Evolutionary conservation across 1,284 basidiomycete genomes (phyloP), one percentile per base, ranked within the genome.

Genomic region (Cerrena zonata): DNA sequence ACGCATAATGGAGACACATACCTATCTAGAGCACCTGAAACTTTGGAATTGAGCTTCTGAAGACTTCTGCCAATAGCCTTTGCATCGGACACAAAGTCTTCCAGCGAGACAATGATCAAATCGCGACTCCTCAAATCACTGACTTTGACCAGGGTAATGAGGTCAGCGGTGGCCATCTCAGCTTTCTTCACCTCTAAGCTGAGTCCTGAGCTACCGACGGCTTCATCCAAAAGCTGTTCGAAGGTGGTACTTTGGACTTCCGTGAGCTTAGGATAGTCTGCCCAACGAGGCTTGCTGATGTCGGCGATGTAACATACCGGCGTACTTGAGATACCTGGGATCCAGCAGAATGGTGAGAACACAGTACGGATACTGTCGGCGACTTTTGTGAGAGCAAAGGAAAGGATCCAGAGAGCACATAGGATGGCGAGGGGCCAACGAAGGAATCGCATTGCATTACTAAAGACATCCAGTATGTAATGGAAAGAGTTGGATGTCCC

Each of bases 81-180:
- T 1, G 86, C 84, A 58, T 83, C 79, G 4, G 69, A 62, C 0
- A 79, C 73, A 59, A 89, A 86, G 2, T 69, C 71, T 15, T 52
- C 54, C 55, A 89, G 65, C 3, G 70, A 60, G 12, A 74, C 65
- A 18, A 77, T 79, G 5, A 89, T 60, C n/a, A 62, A 52, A n/a
- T 86, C 81, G 47, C 70, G 77, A 39, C 77, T 77, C 51, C 69
- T 76, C 58, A 89, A 64, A 18, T 81, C 67, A 61, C 86, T 87
- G 52, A 74, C 65, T 22, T 73, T 72, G 18, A 87, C 81, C 23
- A 86, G 69, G 3, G 77, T 74, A 19, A 78, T 68, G 43, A 89
- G 69, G 61, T 89, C 86, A 27, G 63, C 69, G 1, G 81, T 85
- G 7, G 85, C 86, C 74, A 89, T 80, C 59, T 88, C 81, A n/a